Conservation (phyloP, 2,329 filamentous ascomycete species). For the Huntiella decipiens region DNA sequence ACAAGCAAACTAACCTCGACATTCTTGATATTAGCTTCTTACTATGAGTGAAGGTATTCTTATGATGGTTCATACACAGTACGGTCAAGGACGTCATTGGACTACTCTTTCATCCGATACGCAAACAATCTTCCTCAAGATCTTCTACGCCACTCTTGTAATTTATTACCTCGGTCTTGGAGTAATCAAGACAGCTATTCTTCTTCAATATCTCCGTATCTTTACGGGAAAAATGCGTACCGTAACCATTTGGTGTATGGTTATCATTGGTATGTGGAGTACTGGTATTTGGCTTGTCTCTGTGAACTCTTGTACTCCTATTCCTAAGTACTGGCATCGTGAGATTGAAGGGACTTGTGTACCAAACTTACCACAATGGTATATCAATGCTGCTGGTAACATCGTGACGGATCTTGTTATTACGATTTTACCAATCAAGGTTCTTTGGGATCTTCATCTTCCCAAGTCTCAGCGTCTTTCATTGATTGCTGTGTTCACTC, state of each 20-base stretch:
- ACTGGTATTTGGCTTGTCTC: slow-evolving; percentile 9
- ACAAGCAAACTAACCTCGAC: background rate
- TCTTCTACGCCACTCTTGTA: slow-evolving; percentile 14
- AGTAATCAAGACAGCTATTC: slow-evolving; percentile 15
- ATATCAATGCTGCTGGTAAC: slow-evolving; percentile 13
- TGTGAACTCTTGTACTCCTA: slow-evolving; percentile 12
- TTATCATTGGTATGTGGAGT: slow-evolving; percentile 11
- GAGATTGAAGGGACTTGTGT: slow-evolving; percentile 11
- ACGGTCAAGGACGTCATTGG: slow-evolving; percentile 9
- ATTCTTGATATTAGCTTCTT: background rate
- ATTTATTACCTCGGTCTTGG: slow-evolving; percentile 14
- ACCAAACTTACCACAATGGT: slow-evolving; percentile 12
- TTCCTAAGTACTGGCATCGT: slow-evolving; percentile 12
- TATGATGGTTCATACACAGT: slow-evolving; percentile 9
- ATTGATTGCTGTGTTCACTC: slow-evolving; percentile 12
- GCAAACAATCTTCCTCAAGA: slow-evolving; percentile 11
- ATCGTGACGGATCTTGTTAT: slow-evolving; percentile 12
- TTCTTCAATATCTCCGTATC: slow-evolving; percentile 17
- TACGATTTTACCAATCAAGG: slow-evolving; percentile 12
- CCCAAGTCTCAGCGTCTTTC: slow-evolving; percentile 12
- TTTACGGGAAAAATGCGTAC: slow-evolving; percentile 8
- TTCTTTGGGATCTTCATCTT: slow-evolving; percentile 12
- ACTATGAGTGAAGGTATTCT: slow-evolving; percentile 8
- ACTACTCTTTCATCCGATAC: background rate
- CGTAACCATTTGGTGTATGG: slow-evolving; percentile 11